Percentiles rank a stretch among this genome's conserved stretches.
These are phyloP conservation scores for Phytopythium litorale DNA, from an alignment of 352 stramenopile species.

Conservation along the genomic window DNA sequence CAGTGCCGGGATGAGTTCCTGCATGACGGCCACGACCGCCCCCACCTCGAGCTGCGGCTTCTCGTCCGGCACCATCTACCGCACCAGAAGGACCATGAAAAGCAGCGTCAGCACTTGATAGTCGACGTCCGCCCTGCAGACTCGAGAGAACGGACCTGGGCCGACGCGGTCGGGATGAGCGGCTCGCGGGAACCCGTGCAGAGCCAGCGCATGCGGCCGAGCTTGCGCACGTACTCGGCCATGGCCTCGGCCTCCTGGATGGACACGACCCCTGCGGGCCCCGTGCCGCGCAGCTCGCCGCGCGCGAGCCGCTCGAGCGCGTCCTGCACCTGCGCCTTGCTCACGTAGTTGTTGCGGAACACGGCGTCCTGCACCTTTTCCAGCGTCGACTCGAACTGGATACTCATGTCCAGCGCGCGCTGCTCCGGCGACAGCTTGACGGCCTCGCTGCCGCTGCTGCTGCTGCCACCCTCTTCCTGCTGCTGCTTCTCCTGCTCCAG, in stretches of 20 bases:
- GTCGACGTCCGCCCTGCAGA: too few relatives aligned
- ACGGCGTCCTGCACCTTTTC: constrained; percentile 81
- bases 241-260: constrained; percentile 64
- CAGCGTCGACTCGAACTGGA: constrained; percentile 73
- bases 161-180: constrained; percentile 49
- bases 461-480: neutral
- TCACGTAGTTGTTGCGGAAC: constrained; percentile 83
- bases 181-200: constrained; percentile 75
- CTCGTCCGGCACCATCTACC: constrained; percentile 47
- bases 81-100: neutral
- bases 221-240: constrained; percentile 61
- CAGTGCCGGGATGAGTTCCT: constrained; percentile 64
- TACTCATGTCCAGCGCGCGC: constrained; percentile 78
- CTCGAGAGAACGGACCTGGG: constrained; percentile 6
- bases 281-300: constrained; percentile 49
- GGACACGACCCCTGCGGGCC: constrained; percentile 49
- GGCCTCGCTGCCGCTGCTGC: constrained; percentile 14
- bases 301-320: constrained; percentile 58
- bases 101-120: constrained; percentile 6
- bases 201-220: constrained; percentile 74
- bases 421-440: constrained; percentile 58
- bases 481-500: constrained; percentile 23
- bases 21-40: constrained; percentile 61
- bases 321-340: constrained; percentile 71
- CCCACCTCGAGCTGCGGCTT: constrained; percentile 57